Evolutionary conservation across 2,329 filamentous ascomycete genomes (phyloP).

Genomic region (Neofusicoccum laricinum): DNA sequence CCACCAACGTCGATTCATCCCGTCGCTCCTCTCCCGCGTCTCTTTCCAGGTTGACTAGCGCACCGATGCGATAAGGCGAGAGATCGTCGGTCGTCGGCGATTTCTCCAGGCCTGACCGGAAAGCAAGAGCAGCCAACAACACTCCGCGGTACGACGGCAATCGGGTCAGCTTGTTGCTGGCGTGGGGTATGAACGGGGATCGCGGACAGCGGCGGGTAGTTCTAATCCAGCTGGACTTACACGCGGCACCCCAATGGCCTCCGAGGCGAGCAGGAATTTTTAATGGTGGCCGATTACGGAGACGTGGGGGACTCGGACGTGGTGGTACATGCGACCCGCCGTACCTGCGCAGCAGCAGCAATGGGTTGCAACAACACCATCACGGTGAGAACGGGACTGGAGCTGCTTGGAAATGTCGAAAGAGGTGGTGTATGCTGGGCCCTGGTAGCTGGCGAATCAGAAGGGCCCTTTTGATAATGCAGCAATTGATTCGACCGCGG

Average conservation of each 20-base stretch:
- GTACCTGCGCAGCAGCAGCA: background rate
- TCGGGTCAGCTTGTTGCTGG: background rate
- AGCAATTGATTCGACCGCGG: background rate
- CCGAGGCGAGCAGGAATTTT: background rate
- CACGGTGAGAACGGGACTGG: background rate
- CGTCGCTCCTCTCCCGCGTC: background rate
- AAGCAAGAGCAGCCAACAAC: background rate
- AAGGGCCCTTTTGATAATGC: background rate
- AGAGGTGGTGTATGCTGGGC: background rate
- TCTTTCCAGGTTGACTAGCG: background rate
- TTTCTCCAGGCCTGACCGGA: background rate
- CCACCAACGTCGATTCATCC: background rate
- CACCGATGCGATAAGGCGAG: background rate
- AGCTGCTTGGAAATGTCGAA: background rate
- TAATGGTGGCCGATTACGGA: slow-evolving; percentile 2
- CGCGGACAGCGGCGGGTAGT: background rate
- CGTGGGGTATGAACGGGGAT: background rate
- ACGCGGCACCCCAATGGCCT: background rate
- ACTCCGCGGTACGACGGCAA: background rate
- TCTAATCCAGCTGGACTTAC: no score
- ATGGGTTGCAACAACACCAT: background rate
- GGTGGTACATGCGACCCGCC: background rate
- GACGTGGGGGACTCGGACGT: background rate
- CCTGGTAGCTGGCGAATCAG: slow-evolving; percentile 1
- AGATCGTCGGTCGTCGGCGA: slow-evolving; percentile 1